Evolutionary conservation across 164 flowering plant species (phyloP).

Genomic region (Nymphaea colorata): DNA sequence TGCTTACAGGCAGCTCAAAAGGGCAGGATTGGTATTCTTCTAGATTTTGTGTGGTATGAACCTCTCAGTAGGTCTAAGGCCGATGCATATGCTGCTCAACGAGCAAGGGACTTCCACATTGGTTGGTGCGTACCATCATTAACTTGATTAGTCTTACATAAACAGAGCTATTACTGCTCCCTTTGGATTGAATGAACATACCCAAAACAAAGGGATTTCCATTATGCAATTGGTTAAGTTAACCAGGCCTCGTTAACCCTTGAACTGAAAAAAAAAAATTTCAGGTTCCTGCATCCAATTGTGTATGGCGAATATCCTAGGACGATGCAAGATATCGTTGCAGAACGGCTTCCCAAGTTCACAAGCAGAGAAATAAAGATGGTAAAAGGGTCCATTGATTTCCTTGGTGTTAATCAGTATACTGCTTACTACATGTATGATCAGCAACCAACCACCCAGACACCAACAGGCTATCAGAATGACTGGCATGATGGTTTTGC

Average conservation of each 20-base stretch:
- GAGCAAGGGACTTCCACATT: constrained; percentile 13
- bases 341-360: constrained; percentile 14
- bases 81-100: constrained; percentile 9
- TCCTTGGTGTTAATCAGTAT: constrained; percentile 16
- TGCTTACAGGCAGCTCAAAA: constrained; percentile 7
- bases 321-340: constrained; percentile 12
- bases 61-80: constrained; percentile 9
- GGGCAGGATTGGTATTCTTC: constrained; percentile 13
- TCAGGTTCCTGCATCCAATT: constrained; percentile 16
- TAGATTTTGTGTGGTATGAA: constrained; percentile 19
- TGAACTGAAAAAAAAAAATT: not conserved
- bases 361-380: constrained; percentile 8
- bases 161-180: not conserved
- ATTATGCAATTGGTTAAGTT: not conserved
- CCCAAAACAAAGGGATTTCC: not conserved
- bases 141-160: too few relatives aligned
- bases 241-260: not conserved
- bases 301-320: constrained; percentile 12
- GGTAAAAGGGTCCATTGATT: constrained; percentile 18
- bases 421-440: constrained; percentile 14
- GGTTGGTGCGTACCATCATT: constrained; percentile 6
- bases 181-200: not conserved
- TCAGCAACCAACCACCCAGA: constrained; percentile 2
- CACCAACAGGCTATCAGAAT: constrained; percentile 9
- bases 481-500: constrained; percentile 18